Evolutionary conservation across 768 basidiomycete genomes (phyloP), one percentile per base, ranked within the genome.

Genomic region (Plicaturopsis crispa): DNA sequence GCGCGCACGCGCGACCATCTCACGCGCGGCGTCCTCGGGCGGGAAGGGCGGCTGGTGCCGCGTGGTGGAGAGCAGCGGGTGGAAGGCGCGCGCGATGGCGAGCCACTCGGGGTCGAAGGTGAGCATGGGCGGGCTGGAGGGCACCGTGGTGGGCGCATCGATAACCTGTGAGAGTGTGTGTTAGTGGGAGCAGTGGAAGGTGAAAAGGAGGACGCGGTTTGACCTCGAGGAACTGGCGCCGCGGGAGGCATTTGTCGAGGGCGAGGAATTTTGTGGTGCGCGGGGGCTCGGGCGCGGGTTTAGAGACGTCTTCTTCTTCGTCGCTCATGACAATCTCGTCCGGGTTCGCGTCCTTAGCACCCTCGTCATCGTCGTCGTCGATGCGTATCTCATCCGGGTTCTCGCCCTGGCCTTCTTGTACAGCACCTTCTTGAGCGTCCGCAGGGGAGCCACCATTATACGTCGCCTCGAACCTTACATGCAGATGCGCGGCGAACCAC

Each of bases 401-500:
- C 10, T 31, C 31, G n/a, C n/a, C n/a, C n/a, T n/a, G n/a, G n/a
- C n/a, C n/a, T n/a, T n/a, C n/a, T n/a, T n/a, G n/a, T 35, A 17
- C 38, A 13, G 23, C 26, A 13, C 11, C 21, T n/a, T 42, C 13
- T 17, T 23, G 21, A 14, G n/a, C n/a, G n/a, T n/a, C n/a, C n/a
- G n/a, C n/a, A n/a, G n/a, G n/a, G n/a, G n/a, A n/a, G n/a, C n/a
- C n/a, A n/a, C n/a, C n/a, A n/a, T n/a, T n/a, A n/a, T n/a, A 73
- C 0, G 62, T 57, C 2, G 90, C 93, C 42, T 90, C 82, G 50
- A 84, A 97, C 36, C 84, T 80, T 34, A 81, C 78, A 52, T 97
- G 94, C 35, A 97, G 51, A 60, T 97, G 94, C 0, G 91, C 93
- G 3, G 88, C 61, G 56, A 96, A 96, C 94, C 93, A 98, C 77